A percentile compares a stretch with the other conserved stretches of the same genome.
These are phyloP conservation scores for Mortierella sp. DNA, from an alignment of 371 early-diverging fungal species.

Conservation along the genomic window DNA sequence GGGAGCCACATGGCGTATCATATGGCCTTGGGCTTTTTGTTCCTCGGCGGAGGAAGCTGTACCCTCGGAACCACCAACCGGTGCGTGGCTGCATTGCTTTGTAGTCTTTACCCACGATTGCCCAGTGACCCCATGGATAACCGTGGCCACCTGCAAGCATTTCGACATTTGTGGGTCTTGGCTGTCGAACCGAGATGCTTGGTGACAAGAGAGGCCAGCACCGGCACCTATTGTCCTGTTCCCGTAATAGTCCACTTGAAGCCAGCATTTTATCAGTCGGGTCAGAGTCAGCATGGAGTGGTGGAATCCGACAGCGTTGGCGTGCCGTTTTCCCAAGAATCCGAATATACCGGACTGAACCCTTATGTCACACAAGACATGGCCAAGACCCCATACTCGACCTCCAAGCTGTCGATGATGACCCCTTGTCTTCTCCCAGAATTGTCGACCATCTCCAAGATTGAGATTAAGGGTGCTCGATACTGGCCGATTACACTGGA, in stretches of 20 bases:
- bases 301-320: background rate
- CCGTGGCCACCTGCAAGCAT: constrained; percentile 82
- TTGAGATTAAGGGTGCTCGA: constrained; percentile 67
- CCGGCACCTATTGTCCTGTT: constrained; percentile 69
- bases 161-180: constrained; percentile 92
- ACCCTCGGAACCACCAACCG: constrained; percentile 79
- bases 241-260: constrained; percentile 64
- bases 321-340: background rate
- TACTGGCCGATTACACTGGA: constrained; percentile 75
- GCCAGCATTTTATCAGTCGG: constrained; percentile 9
- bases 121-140: constrained; percentile 80
- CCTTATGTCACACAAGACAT: background rate
- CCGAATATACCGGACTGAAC: constrained; percentile 9
- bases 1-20: constrained; percentile 89
- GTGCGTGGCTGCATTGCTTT: constrained; percentile 80
- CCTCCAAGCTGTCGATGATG: constrained; percentile 54
- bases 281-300: background rate
- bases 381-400: background rate
- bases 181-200: constrained; percentile 86
- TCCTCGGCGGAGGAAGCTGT: constrained; percentile 84
- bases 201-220: constrained; percentile 77
- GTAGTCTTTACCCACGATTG: constrained; percentile 86
- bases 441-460: constrained; percentile 65
- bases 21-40: constrained; percentile 89
- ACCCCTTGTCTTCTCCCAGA: constrained; percentile 81